Conservation (phyloP, 345 rosid genomes). For the Euclidium syriacum region DNA sequence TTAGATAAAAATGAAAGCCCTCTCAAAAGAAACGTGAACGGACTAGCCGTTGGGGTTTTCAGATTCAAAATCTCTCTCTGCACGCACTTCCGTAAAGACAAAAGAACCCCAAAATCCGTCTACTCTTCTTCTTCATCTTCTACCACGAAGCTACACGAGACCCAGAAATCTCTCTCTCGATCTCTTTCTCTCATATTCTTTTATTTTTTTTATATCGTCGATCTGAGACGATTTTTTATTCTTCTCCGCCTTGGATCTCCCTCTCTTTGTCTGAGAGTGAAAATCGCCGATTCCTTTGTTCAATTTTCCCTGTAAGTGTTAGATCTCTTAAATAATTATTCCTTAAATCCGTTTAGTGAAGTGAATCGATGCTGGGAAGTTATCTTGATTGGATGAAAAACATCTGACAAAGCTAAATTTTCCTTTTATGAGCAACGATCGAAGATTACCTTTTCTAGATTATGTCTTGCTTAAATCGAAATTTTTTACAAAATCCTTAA, state of each 20-base stretch:
- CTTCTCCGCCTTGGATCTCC: not conserved
- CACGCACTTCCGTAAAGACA: constrained; percentile 32
- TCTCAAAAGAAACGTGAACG: constrained; percentile 11
- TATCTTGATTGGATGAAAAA: not conserved
- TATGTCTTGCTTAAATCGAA: not conserved
- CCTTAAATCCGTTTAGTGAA: not conserved
- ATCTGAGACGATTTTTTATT: constrained; percentile 1
- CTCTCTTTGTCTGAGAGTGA: not conserved
- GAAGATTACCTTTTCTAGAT: constrained; percentile 16
- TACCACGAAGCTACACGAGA: constrained; percentile 9
- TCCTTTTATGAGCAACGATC: constrained; percentile 10
- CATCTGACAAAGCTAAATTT: not conserved
- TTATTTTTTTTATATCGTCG: constrained; percentile 9
- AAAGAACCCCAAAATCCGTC: constrained; percentile 15
- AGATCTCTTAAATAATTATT: not conserved
- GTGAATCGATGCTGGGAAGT: not conserved
- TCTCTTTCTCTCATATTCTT: constrained; percentile 15
- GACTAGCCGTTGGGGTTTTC: constrained; percentile 30
- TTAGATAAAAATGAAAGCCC: constrained; percentile 5
- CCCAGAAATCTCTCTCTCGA: constrained; percentile 1
- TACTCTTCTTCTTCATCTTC: not conserved
- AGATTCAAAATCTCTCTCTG: constrained; percentile 26
- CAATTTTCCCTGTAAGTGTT: constrained; percentile 17
- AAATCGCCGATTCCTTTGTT: constrained; percentile 1
- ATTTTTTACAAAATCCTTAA: not conserved